Conservation (phyloP, 768 basidiomycete genomes). For the Sutorius australiensis region DNA sequence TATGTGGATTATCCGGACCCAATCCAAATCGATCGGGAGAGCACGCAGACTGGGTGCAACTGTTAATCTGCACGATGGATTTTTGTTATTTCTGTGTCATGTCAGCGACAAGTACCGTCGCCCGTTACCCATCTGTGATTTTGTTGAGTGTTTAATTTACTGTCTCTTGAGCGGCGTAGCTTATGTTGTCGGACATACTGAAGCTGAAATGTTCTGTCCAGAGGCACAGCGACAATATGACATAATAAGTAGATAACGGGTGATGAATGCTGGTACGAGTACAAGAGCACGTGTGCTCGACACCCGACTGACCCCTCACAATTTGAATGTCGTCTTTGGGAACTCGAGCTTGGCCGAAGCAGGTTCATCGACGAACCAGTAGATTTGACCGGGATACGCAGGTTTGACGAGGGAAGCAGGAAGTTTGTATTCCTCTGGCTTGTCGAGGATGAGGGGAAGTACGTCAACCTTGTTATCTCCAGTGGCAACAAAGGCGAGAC, state of each 20-base stretch:
- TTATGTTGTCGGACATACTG: conserved; percentile 21
- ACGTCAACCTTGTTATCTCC: conserved; percentile 81
- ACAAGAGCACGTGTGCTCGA: conserved; percentile 18
- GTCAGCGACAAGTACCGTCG: conserved; percentile 22
- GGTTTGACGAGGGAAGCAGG: conserved; percentile 83
- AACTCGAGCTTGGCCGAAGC: conserved; percentile 65
- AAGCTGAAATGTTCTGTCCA: conserved; percentile 2
- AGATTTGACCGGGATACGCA: conserved; percentile 75
- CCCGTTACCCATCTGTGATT: conserved; percentile 32
- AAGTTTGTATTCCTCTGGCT: conserved; percentile 64
- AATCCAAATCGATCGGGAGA: conserved; percentile 93
- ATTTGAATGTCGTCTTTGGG: conserved; percentile 52
- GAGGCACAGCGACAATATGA: conserved; percentile 14
- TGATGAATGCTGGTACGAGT: conserved; percentile 17
- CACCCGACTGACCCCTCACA: conserved; percentile 31
- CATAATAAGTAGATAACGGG: conserved; percentile 13
- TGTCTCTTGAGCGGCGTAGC: conserved; percentile 20
- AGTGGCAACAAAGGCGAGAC: conserved; percentile 84
- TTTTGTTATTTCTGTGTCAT: conserved; percentile 25
- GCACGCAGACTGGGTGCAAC: conserved; percentile 86
- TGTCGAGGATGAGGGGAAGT: conserved; percentile 70
- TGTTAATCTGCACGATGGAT: conserved; percentile 51
- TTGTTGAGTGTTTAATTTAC: conserved; percentile 36
- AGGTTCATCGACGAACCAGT: conserved; percentile 92
- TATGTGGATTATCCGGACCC: conserved; percentile 99